Percentiles rank a stretch among this genome's conserved stretches.
phyloP scores from a whole-genome alignment of 1,284 basidiomycete species.

The Butyriboletus regius region DNA sequence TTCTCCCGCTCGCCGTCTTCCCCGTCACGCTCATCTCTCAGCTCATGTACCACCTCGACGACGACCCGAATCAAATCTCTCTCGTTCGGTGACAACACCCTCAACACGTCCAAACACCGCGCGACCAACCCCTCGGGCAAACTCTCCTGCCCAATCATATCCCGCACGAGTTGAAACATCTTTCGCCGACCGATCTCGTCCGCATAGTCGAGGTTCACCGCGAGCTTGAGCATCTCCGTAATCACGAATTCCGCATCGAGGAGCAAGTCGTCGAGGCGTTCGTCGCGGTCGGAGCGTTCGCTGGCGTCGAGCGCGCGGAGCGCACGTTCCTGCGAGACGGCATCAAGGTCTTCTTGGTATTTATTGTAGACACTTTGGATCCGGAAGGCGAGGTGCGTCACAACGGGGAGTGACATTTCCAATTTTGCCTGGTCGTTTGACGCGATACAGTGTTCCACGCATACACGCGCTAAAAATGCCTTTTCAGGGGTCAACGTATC shows the following conservation, averaged over 20 bases:
- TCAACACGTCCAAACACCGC: slow-evolving; percentile 79
- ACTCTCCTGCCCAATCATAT: slow-evolving; percentile 78
- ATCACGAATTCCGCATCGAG: slow-evolving; percentile 59
- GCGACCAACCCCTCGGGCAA: slow-evolving; percentile 77
- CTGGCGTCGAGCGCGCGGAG: slow-evolving; percentile 40
- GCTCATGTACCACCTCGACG: slow-evolving; percentile 86
- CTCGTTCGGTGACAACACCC: slow-evolving; percentile 78
- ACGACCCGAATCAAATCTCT: slow-evolving; percentile 88
- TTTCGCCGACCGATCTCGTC: slow-evolving; percentile 93
- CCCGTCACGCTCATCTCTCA: slow-evolving; percentile 59
- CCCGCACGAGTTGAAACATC: slow-evolving; percentile 79
- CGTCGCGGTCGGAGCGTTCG: slow-evolving; percentile 38
- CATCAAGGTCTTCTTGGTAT: slow-evolving; percentile 49
- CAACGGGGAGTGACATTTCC: slow-evolving; percentile 76
- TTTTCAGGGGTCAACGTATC: slow-evolving; percentile 68
- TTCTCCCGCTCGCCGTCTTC: slow-evolving; percentile 24
- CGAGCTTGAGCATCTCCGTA: slow-evolving; percentile 74
- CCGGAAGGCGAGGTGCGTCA: slow-evolving; percentile 81
- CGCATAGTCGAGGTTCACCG: slow-evolving; percentile 80
- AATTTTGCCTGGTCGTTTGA: slow-evolving; percentile 62
- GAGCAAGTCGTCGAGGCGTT: slow-evolving; percentile 44
- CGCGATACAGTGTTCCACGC: slow-evolving; percentile 70
- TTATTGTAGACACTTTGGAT: slow-evolving; percentile 77
- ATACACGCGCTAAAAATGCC: slow-evolving; percentile 77
- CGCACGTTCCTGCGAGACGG: slow-evolving; percentile 39